A percentile compares a stretch with the other conserved stretches of the same genome.
phyloP scores from a whole-genome alignment of 768 basidiomycete genomes.

The Crepidotus variabilis region DNA sequence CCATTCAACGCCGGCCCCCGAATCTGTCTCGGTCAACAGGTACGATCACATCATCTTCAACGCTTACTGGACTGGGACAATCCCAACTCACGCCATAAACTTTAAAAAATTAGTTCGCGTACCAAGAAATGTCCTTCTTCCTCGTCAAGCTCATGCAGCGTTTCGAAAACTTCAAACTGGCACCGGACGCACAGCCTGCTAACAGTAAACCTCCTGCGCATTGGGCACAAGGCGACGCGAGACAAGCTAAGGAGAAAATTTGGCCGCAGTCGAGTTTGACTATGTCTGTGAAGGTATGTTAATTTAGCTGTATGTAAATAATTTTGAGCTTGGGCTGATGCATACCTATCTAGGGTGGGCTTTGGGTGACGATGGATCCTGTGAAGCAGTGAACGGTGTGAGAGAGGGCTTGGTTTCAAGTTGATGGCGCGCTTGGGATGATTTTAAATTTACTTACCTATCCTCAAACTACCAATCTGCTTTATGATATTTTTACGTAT shows the following conservation, averaged over 20 bases:
- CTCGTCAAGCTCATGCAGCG: slow-evolving; percentile 59
- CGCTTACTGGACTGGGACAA: too few relatives aligned
- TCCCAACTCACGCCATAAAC: too few relatives aligned
- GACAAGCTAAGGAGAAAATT: slow-evolving; percentile 47
- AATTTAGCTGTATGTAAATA: slow-evolving; percentile 6
- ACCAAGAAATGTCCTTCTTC: slow-evolving; percentile 63
- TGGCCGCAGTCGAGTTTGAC: slow-evolving; percentile 53
- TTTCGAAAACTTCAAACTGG: slow-evolving; percentile 47
- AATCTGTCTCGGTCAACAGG: slow-evolving; percentile 61
- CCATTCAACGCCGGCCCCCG: slow-evolving; percentile 62
- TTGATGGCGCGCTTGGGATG: too few relatives aligned
- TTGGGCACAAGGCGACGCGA: slow-evolving; percentile 49
- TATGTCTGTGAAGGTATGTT: slow-evolving; percentile 44
- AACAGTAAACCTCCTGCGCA: slow-evolving; percentile 40
- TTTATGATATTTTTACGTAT: too few relatives aligned
- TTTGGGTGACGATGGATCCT: slow-evolving; percentile 26
- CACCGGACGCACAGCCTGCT: slow-evolving; percentile 40
- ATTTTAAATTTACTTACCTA: too few relatives aligned
- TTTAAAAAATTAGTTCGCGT: slow-evolving; percentile 39
- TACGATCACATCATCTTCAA: slow-evolving; percentile 10
- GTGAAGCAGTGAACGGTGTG: neutral
- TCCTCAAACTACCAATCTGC: too few relatives aligned
- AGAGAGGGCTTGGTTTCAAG: too few relatives aligned
- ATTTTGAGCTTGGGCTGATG: neutral
- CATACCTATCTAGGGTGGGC: slow-evolving; percentile 20